Conservation (phyloP, 164 flowering plant species). For the Annona squamosa region DNA sequence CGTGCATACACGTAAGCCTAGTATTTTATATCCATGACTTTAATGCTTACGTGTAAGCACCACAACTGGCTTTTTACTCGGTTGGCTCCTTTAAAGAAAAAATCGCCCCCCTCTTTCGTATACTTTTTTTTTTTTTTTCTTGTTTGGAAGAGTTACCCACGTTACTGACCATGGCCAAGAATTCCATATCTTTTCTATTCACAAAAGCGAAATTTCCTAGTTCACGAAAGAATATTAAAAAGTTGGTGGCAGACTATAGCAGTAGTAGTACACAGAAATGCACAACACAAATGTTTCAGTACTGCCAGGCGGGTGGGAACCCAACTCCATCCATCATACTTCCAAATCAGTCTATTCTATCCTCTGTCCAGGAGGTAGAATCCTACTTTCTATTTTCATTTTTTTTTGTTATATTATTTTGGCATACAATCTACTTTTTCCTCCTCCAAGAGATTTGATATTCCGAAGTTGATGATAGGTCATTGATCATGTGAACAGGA, state of each 20-base stretch:
- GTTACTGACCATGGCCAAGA: neutral
- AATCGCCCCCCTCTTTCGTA: neutral
- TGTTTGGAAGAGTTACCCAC: constrained; percentile 1
- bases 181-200: neutral
- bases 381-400: neutral
- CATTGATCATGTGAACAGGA: too few species aligned
- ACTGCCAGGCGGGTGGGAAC: neutral
- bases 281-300: neutral
- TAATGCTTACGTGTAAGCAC: constrained; percentile 4
- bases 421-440: neutral
- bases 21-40: constrained; percentile 2
- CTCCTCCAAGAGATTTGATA: neutral
- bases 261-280: neutral
- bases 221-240: constrained; percentile 10
- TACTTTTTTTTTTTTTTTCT: neutral
- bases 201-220: constrained; percentile 1
- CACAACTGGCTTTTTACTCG: neutral
- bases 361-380: neutral
- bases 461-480: neutral
- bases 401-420: neutral
- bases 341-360: neutral
- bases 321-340: neutral
- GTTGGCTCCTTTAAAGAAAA: neutral
- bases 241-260: neutral
- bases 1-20: constrained; percentile 1